A percentile compares a stretch with the other conserved stretches of the same genome.
These are phyloP conservation scores for Escovopsis sp. DNA, from an alignment of 2,329 filamentous ascomycete species.

Conservation along the genomic window DNA sequence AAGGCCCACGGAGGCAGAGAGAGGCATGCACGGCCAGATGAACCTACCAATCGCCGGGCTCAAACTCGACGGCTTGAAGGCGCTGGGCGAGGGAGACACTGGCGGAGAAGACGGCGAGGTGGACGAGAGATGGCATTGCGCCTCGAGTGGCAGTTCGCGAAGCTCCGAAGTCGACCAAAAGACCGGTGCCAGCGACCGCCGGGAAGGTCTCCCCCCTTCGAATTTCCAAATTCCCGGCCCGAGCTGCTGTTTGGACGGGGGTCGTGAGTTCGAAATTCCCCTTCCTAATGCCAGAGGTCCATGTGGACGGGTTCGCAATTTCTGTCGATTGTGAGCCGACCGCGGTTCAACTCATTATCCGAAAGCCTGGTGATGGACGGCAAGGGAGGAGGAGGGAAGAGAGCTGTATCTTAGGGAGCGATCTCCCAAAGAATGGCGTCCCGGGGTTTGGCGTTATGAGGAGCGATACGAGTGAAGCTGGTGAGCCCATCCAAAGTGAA, in stretches of 20 bases:
- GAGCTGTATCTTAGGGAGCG: no score
- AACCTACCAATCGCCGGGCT: conserved; percentile 10
- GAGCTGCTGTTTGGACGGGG: neutral
- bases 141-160: neutral
- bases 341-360: conserved; percentile 1
- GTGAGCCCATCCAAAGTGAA: no score
- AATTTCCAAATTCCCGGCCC: no score
- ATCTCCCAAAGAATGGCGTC: no score
- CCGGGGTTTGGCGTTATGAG: no score
- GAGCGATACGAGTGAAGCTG: no score
- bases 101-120: conserved; percentile 2
- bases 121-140: conserved; percentile 6
- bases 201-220: no score
- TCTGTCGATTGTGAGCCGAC: neutral
- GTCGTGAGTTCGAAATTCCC: neutral
- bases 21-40: neutral
- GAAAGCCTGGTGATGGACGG: neutral
- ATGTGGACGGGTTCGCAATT: conserved; percentile 1
- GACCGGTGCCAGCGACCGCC: no score
- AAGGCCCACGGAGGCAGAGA: neutral
- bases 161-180: no score
- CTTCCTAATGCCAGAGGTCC: conserved; percentile 1
- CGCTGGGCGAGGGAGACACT: conserved; percentile 5
- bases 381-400: neutral
- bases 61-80: conserved; percentile 10